Evolutionary conservation across 2,329 filamentous ascomycete species (phyloP).

Genomic region (Fusarium verrucosum): DNA sequence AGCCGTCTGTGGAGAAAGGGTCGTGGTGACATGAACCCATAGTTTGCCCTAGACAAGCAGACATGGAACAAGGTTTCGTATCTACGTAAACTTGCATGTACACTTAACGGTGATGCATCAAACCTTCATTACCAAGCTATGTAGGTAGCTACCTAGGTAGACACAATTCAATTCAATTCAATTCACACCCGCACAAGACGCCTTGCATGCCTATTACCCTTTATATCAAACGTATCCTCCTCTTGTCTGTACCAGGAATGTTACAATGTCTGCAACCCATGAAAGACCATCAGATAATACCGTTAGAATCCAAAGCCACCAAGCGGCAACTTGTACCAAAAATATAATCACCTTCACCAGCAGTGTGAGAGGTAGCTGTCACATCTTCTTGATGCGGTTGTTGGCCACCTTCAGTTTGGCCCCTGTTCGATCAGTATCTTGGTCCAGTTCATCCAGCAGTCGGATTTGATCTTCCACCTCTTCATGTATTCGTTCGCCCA

Average conservation of each 20-base stretch:
- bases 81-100: constrained; percentile 4
- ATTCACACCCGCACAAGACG: constrained; percentile 23
- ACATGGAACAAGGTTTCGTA: constrained; percentile 27
- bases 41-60: not conserved
- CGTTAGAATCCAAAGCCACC: constrained; percentile 45
- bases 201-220: constrained; percentile 25
- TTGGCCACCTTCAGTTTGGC: constrained; percentile 79
- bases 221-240: constrained; percentile 12
- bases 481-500: constrained; percentile 78
- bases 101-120: constrained; percentile 24
- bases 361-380: constrained; percentile 47
- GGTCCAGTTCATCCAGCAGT: constrained; percentile 72
- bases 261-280: constrained; percentile 44
- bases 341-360: constrained; percentile 44
- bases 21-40: not conserved
- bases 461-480: constrained; percentile 77
- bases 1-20: constrained; percentile 10
- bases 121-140: not conserved
- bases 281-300: constrained; percentile 36
- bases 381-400: constrained; percentile 74
- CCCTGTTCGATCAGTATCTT: constrained; percentile 71
- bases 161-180: not conserved
- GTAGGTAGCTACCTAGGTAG: no score
- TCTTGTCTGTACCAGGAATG: constrained; percentile 40
- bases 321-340: constrained; percentile 45